phyloP scores from a whole-genome alignment of 2,329 filamentous ascomycete species.

The Didymella glomerata region DNA sequence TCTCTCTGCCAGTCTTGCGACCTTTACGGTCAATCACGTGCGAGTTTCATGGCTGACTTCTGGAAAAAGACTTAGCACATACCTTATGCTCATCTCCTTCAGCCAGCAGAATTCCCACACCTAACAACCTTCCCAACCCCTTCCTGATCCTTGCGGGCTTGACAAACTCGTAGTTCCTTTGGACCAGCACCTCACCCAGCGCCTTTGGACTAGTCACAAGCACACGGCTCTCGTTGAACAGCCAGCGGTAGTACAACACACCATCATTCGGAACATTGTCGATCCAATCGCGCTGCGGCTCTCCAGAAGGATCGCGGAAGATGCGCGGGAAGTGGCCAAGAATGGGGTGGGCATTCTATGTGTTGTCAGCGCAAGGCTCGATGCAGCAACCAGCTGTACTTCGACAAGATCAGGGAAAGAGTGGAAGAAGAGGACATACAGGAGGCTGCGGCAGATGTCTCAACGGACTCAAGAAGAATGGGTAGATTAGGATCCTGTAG shows the following conservation, averaged over 20 bases:
- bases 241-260: constrained; percentile 61
- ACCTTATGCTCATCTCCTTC: constrained; percentile 91
- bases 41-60: too few species aligned
- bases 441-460: constrained; percentile 64
- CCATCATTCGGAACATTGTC: constrained; percentile 64
- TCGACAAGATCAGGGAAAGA: not conserved
- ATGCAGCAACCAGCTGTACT: not conserved
- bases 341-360: constrained; percentile 39
- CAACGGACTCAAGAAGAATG: constrained; percentile 65
- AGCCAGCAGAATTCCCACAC: constrained; percentile 76
- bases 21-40: too few species aligned
- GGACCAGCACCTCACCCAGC: constrained; percentile 59
- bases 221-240: constrained; percentile 58
- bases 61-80: constrained; percentile 1
- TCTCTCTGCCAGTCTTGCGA: not conserved
- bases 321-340: constrained; percentile 56
- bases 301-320: constrained; percentile 53
- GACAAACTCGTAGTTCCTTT: constrained; percentile 61
- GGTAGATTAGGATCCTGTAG: constrained; percentile 64
- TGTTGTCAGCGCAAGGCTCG: not conserved
- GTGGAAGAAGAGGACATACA: constrained; percentile 39
- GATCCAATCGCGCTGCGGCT: constrained; percentile 61
- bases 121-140: constrained; percentile 70
- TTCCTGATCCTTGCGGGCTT: constrained; percentile 58
- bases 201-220: constrained; percentile 58